Evolutionary conservation across 495 filamentous ascomycete genomes (phyloP).

Genomic region (Tetracladium marchalianum): DNA sequence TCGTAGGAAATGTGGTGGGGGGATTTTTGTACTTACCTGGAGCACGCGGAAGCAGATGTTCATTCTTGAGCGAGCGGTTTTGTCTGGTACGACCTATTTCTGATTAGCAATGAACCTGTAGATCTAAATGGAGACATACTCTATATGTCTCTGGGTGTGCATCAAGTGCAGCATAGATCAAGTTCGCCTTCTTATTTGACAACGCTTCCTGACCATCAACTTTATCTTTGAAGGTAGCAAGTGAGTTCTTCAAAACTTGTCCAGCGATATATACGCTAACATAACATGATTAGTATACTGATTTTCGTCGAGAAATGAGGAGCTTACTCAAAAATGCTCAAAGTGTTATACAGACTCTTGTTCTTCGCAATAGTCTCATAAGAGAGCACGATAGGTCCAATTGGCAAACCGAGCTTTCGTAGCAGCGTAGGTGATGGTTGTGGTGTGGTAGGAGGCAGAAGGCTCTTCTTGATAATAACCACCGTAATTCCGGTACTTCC

Average conservation of each 20-base stretch:
- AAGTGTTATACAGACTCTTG: constrained; percentile 87
- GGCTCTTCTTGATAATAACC: constrained; percentile 64
- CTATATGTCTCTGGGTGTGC: constrained; percentile 37
- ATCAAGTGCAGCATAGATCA: constrained; percentile 69
- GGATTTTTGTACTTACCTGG: constrained; percentile 23
- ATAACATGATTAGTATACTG: constrained; percentile 12
- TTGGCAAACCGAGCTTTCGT: constrained; percentile 64
- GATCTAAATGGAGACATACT: not conserved
- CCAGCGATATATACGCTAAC: constrained; percentile 69
- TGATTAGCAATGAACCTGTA: not conserved
- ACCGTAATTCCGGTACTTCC: constrained; percentile 80
- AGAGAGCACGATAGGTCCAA: constrained; percentile 67
- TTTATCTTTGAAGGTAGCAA: constrained; percentile 49
- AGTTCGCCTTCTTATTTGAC: constrained; percentile 57
- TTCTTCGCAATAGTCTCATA: constrained; percentile 77
- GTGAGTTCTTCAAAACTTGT: constrained; percentile 63
- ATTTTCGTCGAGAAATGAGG: constrained; percentile 25
- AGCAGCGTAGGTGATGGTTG: constrained; percentile 53
- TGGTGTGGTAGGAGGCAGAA: constrained; percentile 53
- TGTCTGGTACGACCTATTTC: constrained; percentile 51
- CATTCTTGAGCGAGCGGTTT: constrained; percentile 69
- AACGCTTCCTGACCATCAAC: constrained; percentile 61
- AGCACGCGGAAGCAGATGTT: constrained; percentile 82
- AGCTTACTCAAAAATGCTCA: constrained; percentile 67
- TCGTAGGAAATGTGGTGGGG: constrained; percentile 9